phyloP scores from a whole-genome alignment of 177 flowering plant genomes.

The Vitis hybrid region DNA sequence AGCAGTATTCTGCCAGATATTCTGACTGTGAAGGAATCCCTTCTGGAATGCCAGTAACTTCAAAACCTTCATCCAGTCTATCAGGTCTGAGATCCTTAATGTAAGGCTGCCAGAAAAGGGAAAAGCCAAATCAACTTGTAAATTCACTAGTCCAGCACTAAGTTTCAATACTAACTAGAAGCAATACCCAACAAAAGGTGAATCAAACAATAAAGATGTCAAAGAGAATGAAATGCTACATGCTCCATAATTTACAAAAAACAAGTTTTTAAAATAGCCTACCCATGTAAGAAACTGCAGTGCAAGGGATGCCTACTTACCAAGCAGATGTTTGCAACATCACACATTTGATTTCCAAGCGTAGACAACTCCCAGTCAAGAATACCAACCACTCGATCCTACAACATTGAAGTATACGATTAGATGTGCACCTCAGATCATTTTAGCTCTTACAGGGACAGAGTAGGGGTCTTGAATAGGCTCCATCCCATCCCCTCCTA shows the following conservation, averaged over 20 bases:
- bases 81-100: constrained; percentile 38
- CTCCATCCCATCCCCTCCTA: no score
- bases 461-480: neutral
- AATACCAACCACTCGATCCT: constrained; percentile 97
- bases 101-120: constrained; percentile 61
- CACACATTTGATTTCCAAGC: constrained; percentile 97
- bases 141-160: neutral
- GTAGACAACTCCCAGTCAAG: constrained; percentile 99
- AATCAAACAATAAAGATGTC: neutral
- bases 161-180: neutral
- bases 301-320: constrained; percentile 32
- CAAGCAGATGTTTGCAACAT: constrained; percentile 91
- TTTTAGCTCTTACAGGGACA: neutral
- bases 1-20: constrained; percentile 77
- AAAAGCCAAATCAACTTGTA: neutral
- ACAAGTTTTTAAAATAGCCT: neutral
- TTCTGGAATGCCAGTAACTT: constrained; percentile 63
- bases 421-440: constrained; percentile 11
- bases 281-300: neutral
- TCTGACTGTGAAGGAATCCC: constrained; percentile 84
- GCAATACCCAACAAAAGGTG: neutral
- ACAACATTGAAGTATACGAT: constrained; percentile 32
- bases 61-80: constrained; percentile 55
- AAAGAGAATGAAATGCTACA: constrained; percentile 1
- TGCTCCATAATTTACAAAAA: neutral